Base-by-base conservation (phyloP, 78 protist genomes). In the slime mould (Dictyostelium discoideum) region DNA sequence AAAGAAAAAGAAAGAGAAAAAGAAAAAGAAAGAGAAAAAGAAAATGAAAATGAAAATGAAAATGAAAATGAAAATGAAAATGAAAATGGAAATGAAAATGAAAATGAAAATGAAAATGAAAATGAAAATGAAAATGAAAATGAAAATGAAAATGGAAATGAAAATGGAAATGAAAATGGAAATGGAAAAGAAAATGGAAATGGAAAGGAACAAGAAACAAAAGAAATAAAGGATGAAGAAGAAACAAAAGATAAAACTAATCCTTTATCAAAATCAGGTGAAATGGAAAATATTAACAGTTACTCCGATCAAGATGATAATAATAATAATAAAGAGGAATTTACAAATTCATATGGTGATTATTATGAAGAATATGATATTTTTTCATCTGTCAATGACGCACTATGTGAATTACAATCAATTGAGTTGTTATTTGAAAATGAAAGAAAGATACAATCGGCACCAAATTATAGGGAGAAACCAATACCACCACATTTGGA, bases 401-500 rank as follows among this genome's bases (percentile, higher is more conserved):
- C 63, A 14, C 24, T 84, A 20, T 5, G 20, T 14, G 87, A 84
- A 37, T 18, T 84, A 60, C 48, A 54, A 10, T 60, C 87, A 0
- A 84, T 84, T 3, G 87, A 84, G 32, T 26, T n/a, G 5, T 46
- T 84, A 39, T 84, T 63, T 60, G 87, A 84, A 10, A 73, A 84
- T 26, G 87, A 84, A 5, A 54, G 77, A 84, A 84, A 84, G 87
- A 79, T 79, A n/a, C 65, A 60, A 13, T 26, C 65, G 14, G 26
- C 63, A 2, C 26, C 50, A 14, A 84, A 84, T 6, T 26, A 37
- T 37, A 37, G 42, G 16, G 67, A 60, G 16, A 14, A 39, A 10
- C 10, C 79, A 39, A 18, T 29, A 81, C 87, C 87, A 22, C 46
- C 32, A 65, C 32, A 48, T 20, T 74, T 86, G 85, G 92, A 86